Conservation (phyloP, 1,284 basidiomycete species). For the Peniophora sp. region DNA sequence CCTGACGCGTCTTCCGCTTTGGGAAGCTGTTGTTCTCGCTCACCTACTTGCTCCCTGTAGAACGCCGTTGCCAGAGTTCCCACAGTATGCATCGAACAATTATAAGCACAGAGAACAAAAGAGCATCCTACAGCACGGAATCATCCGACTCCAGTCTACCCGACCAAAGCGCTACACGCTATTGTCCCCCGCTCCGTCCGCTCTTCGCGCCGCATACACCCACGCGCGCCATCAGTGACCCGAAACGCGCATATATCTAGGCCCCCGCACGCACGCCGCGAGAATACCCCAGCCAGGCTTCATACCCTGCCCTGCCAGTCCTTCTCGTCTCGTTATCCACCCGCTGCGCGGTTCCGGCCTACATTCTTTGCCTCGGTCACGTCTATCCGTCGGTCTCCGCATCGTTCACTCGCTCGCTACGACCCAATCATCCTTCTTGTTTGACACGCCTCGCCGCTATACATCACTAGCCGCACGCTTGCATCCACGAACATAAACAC, state of each 20-base stretch:
- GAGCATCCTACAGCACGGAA: not conserved
- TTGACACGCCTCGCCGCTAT: not conserved
- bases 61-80: constrained; percentile 3
- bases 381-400: too few species aligned
- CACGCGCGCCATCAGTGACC: not conserved
- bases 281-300: not conserved
- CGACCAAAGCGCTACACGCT: not conserved
- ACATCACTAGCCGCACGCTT: not conserved
- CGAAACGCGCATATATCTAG: too few species aligned
- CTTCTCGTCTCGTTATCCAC: not conserved
- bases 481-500: not conserved
- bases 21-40: not conserved
- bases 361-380: too few species aligned
- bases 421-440: not conserved
- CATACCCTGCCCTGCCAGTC: not conserved
- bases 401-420: too few species aligned
- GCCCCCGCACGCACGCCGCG: too few species aligned
- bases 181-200: not conserved
- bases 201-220: not conserved
- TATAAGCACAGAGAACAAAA: constrained; percentile 10
- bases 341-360: too few species aligned
- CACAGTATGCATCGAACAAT: constrained; percentile 7
- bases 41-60: not conserved
- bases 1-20: not conserved
- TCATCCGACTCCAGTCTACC: not conserved